Percentiles rank a stretch among this genome's conserved stretches.
Conservation (phyloP, 805 yeast species). For the Lipomyces anomalus region DNA sequence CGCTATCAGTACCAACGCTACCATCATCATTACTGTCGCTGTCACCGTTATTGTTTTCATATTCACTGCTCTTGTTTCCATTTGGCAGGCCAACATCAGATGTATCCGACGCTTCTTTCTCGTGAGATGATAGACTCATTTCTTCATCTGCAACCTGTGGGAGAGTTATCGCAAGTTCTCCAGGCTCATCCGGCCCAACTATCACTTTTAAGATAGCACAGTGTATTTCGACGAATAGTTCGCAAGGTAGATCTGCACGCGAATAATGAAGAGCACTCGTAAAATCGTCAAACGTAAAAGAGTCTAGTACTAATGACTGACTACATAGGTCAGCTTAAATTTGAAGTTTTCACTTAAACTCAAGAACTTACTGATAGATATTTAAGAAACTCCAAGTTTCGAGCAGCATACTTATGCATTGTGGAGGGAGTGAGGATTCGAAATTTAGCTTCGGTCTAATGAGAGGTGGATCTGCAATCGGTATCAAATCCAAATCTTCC, state of each 20-base stretch:
- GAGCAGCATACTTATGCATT: constrained; percentile 33
- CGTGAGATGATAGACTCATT: not conserved
- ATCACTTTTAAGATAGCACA: constrained; percentile 21
- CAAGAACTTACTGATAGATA: constrained; percentile 58
- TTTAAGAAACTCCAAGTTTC: constrained; percentile 74
- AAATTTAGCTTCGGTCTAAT: constrained; percentile 24
- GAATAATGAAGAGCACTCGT: constrained; percentile 42
- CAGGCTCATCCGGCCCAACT: constrained; percentile 11
- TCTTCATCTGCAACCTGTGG: constrained; percentile 3
- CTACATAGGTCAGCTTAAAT: no score
- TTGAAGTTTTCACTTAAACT: no score
- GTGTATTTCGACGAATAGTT: constrained; percentile 23
- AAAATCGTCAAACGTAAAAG: constrained; percentile 76
- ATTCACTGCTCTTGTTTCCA: not conserved
- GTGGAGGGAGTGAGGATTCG: constrained; percentile 11
- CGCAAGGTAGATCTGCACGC: constrained; percentile 18
- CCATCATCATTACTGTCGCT: not conserved
- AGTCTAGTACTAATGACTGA: constrained; percentile 60
- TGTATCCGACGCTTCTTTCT: not conserved
- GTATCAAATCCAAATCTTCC: constrained; percentile 26
- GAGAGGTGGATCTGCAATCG: constrained; percentile 11
- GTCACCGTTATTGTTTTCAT: not conserved
- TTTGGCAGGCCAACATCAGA: not conserved
- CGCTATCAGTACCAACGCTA: not conserved
- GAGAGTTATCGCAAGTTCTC: constrained; percentile 11